Percentiles rank a stretch among this genome's conserved stretches.
Conservation (phyloP, 495 filamentous ascomycete species). For the Annulohypoxylon maeteangense region DNA sequence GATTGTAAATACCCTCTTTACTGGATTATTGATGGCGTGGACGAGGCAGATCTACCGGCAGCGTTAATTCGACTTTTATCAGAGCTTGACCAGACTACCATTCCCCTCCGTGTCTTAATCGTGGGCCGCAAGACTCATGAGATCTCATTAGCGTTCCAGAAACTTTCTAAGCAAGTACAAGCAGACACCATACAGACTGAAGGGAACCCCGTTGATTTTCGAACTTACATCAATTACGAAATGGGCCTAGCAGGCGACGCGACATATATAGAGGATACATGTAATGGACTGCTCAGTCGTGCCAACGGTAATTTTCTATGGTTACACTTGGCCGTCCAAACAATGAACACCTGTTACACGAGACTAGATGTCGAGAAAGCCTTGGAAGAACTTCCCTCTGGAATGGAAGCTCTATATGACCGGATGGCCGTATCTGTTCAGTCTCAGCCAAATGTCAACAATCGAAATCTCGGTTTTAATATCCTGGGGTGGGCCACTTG, state of each 20-base stretch:
- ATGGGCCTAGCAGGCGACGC: slow-evolving; percentile 22
- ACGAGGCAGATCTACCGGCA: neutral
- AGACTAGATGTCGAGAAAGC: slow-evolving; percentile 42
- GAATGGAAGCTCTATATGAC: slow-evolving; percentile 54
- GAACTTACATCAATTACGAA: slow-evolving; percentile 33
- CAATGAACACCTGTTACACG: slow-evolving; percentile 47
- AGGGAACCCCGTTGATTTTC: slow-evolving; percentile 44
- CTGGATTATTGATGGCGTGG: slow-evolving; percentile 1
- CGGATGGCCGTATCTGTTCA: slow-evolving; percentile 47
- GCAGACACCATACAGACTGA: slow-evolving; percentile 13
- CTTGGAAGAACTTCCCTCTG: slow-evolving; percentile 52
- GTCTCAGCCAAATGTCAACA: slow-evolving; percentile 28
- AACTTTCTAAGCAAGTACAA: slow-evolving; percentile 2
- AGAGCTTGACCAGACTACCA: neutral
- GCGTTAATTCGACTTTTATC: neutral
- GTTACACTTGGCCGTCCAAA: neutral
- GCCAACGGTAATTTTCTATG: slow-evolving; percentile 44
- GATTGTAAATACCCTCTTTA: neutral
- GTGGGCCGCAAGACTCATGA: slow-evolving; percentile 33
- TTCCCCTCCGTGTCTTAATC: slow-evolving; percentile 40
- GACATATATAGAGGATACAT: slow-evolving; percentile 21
- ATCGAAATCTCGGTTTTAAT: slow-evolving; percentile 34
- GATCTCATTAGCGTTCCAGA: slow-evolving; percentile 27
- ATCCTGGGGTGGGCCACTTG: slow-evolving; percentile 49
- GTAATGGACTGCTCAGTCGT: slow-evolving; percentile 30